phyloP scores from a whole-genome alignment of 345 rosid genomes.

The Syzygium oleosum region DNA sequence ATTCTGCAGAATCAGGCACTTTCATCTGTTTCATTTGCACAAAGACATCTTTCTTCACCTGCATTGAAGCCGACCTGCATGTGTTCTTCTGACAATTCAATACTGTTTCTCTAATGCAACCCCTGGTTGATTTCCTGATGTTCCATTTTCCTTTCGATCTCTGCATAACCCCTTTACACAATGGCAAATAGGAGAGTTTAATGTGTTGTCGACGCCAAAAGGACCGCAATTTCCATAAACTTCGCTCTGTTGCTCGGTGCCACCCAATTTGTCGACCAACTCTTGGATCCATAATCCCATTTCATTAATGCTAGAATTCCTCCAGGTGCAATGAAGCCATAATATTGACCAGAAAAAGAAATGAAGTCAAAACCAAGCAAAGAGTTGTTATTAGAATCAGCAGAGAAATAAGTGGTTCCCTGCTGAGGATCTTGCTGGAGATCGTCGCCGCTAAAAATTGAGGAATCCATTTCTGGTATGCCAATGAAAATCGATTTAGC shows the following conservation, averaged over 20 bases:
- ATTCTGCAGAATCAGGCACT: neutral
- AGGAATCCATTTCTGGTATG: neutral
- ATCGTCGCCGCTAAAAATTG: neutral
- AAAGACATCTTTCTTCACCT: neutral
- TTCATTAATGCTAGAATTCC: neutral
- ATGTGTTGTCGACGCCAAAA: constrained; percentile 10
- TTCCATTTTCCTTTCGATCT: constrained; percentile 1
- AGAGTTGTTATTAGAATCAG: constrained; percentile 15
- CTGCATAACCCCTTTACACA: constrained; percentile 25
- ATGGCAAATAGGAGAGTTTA: neutral
- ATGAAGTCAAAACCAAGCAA: constrained; percentile 9
- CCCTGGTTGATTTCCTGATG: constrained; percentile 4
- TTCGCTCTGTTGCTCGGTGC: constrained; percentile 14
- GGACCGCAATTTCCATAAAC: constrained; percentile 9
- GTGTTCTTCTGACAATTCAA: neutral
- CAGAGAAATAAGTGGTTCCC: neutral
- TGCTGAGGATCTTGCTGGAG: neutral
- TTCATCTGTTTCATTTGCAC: neutral
- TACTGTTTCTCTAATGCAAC: constrained; percentile 7
- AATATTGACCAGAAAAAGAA: neutral
- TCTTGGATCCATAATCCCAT: constrained; percentile 4
- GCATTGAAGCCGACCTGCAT: neutral
- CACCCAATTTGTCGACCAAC: neutral
- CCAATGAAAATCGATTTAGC: neutral
- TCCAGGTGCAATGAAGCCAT: constrained; percentile 15